Evolutionary conservation across 1,284 basidiomycete genomes (phyloP).

Genomic region (Tilletia caries): DNA sequence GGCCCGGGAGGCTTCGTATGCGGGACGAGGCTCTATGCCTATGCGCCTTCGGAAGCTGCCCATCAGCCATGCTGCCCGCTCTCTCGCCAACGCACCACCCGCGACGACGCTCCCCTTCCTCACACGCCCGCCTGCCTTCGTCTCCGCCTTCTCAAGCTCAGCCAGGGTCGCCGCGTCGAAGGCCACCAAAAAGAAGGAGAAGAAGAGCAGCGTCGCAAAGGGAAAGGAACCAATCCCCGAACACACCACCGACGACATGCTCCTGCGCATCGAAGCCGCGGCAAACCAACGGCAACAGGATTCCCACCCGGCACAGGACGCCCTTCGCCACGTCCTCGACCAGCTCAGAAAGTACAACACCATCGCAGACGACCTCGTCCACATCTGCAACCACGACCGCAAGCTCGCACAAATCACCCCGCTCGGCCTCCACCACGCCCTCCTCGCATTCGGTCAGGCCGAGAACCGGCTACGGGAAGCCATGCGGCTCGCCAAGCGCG

Average conservation of each 20-base stretch:
- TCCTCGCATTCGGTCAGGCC: not conserved
- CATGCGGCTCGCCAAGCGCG: not conserved
- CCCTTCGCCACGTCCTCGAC: not conserved
- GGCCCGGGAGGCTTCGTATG: too few relatives aligned
- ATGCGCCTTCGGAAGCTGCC: constrained; percentile 11
- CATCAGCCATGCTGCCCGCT: not conserved
- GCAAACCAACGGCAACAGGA: too few relatives aligned
- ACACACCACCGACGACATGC: not conserved
- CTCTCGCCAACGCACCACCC: too few relatives aligned
- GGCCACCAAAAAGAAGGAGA: not conserved
- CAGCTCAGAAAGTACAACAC: constrained; percentile 2
- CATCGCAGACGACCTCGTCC: not conserved
- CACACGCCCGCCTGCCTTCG: too few relatives aligned
- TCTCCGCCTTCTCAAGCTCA: too few relatives aligned
- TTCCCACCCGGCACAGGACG: not conserved
- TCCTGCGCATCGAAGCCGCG: too few relatives aligned
- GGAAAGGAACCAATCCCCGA: not conserved
- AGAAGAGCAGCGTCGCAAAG: not conserved
- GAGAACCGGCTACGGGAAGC: not conserved
- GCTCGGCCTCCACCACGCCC: not conserved
- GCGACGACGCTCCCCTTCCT: too few relatives aligned
- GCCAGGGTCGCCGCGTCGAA: not conserved
- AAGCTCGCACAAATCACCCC: not conserved
- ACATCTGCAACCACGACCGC: not conserved
- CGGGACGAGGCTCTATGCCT: not conserved